Evolutionary conservation across 805 yeast species (phyloP).

Genomic region (Candida sanyiensis): DNA sequence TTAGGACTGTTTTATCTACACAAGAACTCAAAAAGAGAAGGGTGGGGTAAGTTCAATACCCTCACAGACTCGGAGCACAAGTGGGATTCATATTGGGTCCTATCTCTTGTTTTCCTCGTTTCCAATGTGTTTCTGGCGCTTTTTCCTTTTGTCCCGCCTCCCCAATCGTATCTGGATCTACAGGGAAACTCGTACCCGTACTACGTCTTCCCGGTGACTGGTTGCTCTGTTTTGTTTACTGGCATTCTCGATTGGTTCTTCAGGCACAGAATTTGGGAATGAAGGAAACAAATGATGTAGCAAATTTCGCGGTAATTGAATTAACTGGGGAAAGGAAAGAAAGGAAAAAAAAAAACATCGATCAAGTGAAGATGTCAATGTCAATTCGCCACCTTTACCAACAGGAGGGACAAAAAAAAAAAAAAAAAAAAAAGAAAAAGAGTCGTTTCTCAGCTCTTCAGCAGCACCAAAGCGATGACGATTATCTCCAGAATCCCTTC

Average conservation of each 20-base stretch:
- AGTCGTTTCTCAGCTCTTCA: no score
- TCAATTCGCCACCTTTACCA: no score
- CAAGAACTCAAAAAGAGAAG: slow-evolving; percentile 30
- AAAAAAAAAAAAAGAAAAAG: no score
- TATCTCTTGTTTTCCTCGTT: slow-evolving; percentile 34
- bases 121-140: slow-evolving; percentile 47
- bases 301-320: slow-evolving; percentile 6
- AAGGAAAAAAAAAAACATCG: no score
- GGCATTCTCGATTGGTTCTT: slow-evolving; percentile 39
- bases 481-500: no score
- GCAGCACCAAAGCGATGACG: no score
- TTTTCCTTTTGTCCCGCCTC: slow-evolving; percentile 54
- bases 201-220: slow-evolving; percentile 53
- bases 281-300: background rate
- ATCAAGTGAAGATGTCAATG: no score
- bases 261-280: slow-evolving; percentile 1
- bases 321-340: no score
- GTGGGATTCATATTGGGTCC: slow-evolving; percentile 27
- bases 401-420: no score
- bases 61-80: slow-evolving; percentile 13
- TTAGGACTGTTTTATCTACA: slow-evolving; percentile 50
- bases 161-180: slow-evolving; percentile 25
- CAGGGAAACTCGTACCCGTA: slow-evolving; percentile 38
- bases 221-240: slow-evolving; percentile 37
- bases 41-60: slow-evolving; percentile 33